phyloP scores from a whole-genome alignment of 148 eudicot genomes.

The Fagopyrum esculentum region DNA sequence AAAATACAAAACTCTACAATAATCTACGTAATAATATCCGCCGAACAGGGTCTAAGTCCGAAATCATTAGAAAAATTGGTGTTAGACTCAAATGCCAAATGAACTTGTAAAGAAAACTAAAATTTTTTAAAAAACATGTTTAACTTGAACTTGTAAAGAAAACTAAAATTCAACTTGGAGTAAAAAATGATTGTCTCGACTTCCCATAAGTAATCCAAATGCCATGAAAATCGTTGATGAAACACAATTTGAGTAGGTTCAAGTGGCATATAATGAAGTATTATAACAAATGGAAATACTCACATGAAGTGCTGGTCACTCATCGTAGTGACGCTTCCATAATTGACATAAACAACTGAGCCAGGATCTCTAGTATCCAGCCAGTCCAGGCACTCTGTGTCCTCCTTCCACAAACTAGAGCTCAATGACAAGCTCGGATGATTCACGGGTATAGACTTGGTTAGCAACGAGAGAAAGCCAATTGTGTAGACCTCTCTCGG shows the following conservation, averaged over 20 bases:
- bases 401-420: slow-evolving; percentile 24
- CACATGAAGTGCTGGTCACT: slow-evolving; percentile 13
- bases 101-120: too few relatives aligned
- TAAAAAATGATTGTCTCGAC: too few relatives aligned
- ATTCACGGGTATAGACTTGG: neutral
- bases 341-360: slow-evolving; percentile 29
- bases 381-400: slow-evolving; percentile 20
- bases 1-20: too few relatives aligned
- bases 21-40: too few relatives aligned
- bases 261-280: neutral
- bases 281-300: neutral
- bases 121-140: too few relatives aligned
- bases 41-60: too few relatives aligned
- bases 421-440: slow-evolving; percentile 12
- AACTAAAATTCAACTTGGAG: too few relatives aligned
- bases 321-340: slow-evolving; percentile 19
- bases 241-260: neutral
- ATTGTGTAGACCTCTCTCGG: slow-evolving; percentile 15
- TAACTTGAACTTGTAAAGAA: too few relatives aligned
- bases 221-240: neutral
- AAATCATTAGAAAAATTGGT: too few relatives aligned
- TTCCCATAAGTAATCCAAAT: too few relatives aligned
- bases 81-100: too few relatives aligned
- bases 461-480: slow-evolving; percentile 14
- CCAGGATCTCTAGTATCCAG: slow-evolving; percentile 11